Conservation (phyloP, 2,329 filamentous ascomycete species). For the Beauveria asiatica region DNA sequence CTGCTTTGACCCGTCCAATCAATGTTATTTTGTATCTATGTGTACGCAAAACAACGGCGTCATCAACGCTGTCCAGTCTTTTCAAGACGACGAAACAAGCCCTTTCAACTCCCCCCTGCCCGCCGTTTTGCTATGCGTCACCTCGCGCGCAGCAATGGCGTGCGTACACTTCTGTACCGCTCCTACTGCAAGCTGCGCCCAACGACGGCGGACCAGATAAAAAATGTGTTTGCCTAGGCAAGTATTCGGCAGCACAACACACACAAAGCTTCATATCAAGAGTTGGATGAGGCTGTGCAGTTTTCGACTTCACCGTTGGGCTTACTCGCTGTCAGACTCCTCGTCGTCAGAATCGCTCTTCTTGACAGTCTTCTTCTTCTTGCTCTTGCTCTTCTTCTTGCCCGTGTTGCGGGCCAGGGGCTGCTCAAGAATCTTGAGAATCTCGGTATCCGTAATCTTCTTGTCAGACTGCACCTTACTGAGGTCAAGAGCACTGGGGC, state of each 20-base stretch:
- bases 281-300: slow-evolving; percentile 3
- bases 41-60: not conserved
- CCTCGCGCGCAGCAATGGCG: not conserved
- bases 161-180: slow-evolving; percentile 3
- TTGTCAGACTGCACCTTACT: slow-evolving; percentile 88
- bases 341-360: slow-evolving; percentile 33
- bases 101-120: not conserved
- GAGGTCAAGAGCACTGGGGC: slow-evolving; percentile 66
- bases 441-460: slow-evolving; percentile 94
- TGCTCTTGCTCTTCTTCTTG: slow-evolving; percentile 88
- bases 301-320: not conserved
- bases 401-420: slow-evolving; percentile 80
- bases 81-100: not conserved
- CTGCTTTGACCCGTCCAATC: not conserved
- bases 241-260: not conserved
- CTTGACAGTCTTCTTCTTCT: slow-evolving; percentile 55
- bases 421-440: slow-evolving; percentile 88
- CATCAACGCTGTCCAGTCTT: not conserved
- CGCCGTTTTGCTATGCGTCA: slow-evolving; percentile 4
- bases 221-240: not conserved
- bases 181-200: not conserved
- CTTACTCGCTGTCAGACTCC: slow-evolving; percentile 22
- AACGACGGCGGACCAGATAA: not conserved
- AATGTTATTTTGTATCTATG: slow-evolving; percentile 5
- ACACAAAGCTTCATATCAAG: not conserved